Percentiles rank a stretch among this genome's conserved stretches.
Evolutionary conservation across 2,329 filamentous ascomycete species (phyloP).

Genomic region (Aureobasidium sp.): DNA sequence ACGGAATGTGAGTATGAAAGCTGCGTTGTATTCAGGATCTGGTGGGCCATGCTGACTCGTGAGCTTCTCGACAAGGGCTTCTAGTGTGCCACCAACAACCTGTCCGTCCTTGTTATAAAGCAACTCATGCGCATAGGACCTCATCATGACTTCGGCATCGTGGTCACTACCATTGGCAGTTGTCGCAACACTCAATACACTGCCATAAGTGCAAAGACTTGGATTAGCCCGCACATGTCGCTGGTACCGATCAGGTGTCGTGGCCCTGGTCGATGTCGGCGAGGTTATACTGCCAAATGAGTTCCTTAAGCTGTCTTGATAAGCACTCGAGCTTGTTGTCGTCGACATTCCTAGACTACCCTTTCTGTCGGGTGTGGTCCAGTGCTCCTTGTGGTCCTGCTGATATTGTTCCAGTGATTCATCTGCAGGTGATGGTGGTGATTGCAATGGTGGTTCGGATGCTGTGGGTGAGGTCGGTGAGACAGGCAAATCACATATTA

Average conservation of each 20-base stretch:
- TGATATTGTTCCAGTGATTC: not conserved
- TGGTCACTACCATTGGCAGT: slow-evolving; percentile 62
- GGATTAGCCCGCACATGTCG: slow-evolving; percentile 53
- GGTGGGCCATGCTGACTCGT: slow-evolving; percentile 90
- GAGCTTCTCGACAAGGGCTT: slow-evolving; percentile 86
- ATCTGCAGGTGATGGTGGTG: slow-evolving; percentile 2
- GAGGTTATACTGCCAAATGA: slow-evolving; percentile 77
- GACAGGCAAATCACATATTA: not conserved
- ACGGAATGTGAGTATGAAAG: slow-evolving; percentile 94
- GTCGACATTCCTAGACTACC: slow-evolving; percentile 70
- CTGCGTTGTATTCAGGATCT: slow-evolving; percentile 83
- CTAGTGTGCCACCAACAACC: slow-evolving; percentile 84
- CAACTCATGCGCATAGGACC: slow-evolving; percentile 84
- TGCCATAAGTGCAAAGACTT: slow-evolving; percentile 20
- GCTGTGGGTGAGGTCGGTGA: not conserved
- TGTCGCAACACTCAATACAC: slow-evolving; percentile 50
- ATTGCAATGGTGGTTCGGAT: slow-evolving; percentile 3
- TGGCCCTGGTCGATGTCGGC: slow-evolving; percentile 76
- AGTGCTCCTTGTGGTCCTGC: not conserved
- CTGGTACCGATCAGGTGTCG: slow-evolving; percentile 66
- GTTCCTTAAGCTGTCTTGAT: slow-evolving; percentile 62
- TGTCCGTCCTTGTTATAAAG: slow-evolving; percentile 92
- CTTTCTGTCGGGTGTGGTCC: slow-evolving; percentile 34
- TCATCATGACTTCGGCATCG: slow-evolving; percentile 80
- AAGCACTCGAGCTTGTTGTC: slow-evolving; percentile 71